phyloP scores from a whole-genome alignment of 2,329 filamentous ascomycete genomes.

The Eutypa lata region DNA sequence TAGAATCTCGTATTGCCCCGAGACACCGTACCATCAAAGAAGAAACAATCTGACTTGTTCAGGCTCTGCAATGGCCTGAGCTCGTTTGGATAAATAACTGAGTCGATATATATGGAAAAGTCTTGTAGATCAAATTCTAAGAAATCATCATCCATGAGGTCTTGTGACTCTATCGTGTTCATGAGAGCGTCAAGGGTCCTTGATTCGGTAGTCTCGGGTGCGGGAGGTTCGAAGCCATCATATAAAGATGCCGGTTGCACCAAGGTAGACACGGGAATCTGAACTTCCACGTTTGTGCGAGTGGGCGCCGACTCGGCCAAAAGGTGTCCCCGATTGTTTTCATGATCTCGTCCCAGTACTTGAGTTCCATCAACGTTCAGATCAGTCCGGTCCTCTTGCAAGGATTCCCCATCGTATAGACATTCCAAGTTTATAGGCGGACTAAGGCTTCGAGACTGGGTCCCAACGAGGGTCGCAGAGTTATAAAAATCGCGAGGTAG shows the following conservation, averaged over 20 bases:
- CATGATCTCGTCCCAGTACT: too few species aligned
- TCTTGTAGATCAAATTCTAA: constrained; percentile 52
- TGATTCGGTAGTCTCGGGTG: constrained; percentile 23
- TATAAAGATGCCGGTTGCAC: constrained; percentile 24
- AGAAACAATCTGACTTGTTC: constrained; percentile 34
- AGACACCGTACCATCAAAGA: constrained; percentile 60
- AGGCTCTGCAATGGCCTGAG: constrained; percentile 55
- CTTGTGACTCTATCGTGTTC: constrained; percentile 9
- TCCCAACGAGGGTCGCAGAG: not conserved
- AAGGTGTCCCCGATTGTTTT: not conserved
- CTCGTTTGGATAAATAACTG: constrained; percentile 37
- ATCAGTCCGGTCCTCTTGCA: not conserved
- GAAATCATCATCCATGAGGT: constrained; percentile 24
- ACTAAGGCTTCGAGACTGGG: not conserved
- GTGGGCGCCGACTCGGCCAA: not conserved
- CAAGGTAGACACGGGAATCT: constrained; percentile 21
- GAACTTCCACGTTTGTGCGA: constrained; percentile 8
- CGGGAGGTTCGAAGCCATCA: constrained; percentile 22
- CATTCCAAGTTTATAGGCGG: not conserved
- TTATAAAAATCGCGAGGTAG: not conserved
- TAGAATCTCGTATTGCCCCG: constrained; percentile 41
- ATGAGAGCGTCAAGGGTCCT: constrained; percentile 30
- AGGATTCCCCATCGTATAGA: not conserved
- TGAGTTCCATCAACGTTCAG: not conserved
- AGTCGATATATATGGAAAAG: constrained; percentile 55